Conservation (phyloP, 805 yeast species). For the Candida loeiensis region DNA sequence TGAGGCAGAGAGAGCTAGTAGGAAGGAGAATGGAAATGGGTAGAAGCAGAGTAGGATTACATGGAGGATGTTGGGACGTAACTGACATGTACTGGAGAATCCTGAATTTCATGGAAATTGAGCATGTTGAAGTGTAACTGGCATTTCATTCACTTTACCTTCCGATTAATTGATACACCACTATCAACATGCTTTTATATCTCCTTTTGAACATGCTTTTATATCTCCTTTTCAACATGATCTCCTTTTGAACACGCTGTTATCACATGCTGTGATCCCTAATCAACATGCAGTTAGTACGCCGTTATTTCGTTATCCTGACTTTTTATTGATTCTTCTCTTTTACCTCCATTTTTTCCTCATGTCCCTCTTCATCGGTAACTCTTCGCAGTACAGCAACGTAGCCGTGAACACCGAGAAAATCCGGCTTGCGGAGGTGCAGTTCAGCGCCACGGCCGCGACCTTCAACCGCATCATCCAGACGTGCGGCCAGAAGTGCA, state of each 20-base stretch:
- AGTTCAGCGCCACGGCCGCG: constrained; percentile 56
- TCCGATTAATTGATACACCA: not conserved
- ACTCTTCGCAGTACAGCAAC: constrained; percentile 35
- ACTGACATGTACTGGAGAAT: too few species aligned
- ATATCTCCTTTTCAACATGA: not conserved
- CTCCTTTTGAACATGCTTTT: not conserved
- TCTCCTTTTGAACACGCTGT: not conserved
- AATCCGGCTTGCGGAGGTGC: constrained; percentile 61
- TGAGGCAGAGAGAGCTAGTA: not conserved
- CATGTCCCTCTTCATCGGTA: constrained; percentile 66
- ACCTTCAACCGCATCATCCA: constrained; percentile 46
- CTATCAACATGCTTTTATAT: not conserved
- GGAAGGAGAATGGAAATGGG: not conserved
- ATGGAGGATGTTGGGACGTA: too few species aligned
- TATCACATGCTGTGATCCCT: too few species aligned
- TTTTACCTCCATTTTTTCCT: not conserved
- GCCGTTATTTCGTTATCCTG: too few species aligned
- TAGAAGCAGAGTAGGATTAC: too few species aligned
- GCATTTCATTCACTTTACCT: too few species aligned
- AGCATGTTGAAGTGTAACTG: not conserved
- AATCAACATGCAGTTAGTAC: too few species aligned
- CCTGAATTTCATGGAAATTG: too few species aligned
- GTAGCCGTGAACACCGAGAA: constrained; percentile 58
- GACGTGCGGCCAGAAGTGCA: constrained; percentile 72
- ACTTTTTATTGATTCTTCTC: not conserved